A percentile compares a stretch with the other conserved stretches of the same genome.
Evolutionary conservation across 23 red algal genomes (phyloP).

Genomic region (Gracilaria caudata): DNA sequence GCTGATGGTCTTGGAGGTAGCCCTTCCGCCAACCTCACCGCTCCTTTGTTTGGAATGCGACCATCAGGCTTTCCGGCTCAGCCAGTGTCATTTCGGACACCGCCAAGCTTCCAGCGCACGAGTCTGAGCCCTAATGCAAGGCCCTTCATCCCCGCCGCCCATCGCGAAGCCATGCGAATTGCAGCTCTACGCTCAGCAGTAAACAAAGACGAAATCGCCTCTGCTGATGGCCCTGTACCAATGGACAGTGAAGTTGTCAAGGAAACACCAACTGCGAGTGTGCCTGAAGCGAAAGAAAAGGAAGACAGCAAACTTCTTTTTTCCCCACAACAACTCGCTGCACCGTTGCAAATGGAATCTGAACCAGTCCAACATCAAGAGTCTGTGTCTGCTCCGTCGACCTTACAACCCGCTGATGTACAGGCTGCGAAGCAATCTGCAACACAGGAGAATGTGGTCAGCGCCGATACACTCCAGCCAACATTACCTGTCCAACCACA

Average conservation of each 20-base stretch:
- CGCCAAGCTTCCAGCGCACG: constrained; percentile 51
- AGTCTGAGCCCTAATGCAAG: constrained; percentile 22
- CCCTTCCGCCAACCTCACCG: constrained; percentile 11
- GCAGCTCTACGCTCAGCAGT: background rate
- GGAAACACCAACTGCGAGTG: background rate
- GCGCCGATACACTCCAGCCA: background rate
- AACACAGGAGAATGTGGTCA: background rate
- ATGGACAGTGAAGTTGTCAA: background rate
- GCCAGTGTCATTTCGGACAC: constrained; percentile 43
- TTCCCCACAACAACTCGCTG: background rate
- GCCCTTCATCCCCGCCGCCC: constrained; percentile 37
- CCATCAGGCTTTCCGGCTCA: constrained; percentile 9
- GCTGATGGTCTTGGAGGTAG: constrained; percentile 3
- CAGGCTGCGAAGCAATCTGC: background rate
- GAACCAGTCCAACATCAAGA: background rate
- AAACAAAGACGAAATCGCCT: background rate
- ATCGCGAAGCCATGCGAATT: constrained; percentile 2
- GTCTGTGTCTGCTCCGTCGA: background rate
- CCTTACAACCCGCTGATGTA: background rate
- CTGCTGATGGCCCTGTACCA: background rate
- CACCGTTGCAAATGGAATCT: background rate
- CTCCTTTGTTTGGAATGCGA: constrained; percentile 60
- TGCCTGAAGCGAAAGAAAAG: background rate
- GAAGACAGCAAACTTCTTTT: background rate
- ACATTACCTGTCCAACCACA: background rate